Evolutionary conservation across 2,329 filamentous ascomycete genomes (phyloP), one percentile per base, ranked within the genome.

Genomic region (Trichophyton equinum): DNA sequence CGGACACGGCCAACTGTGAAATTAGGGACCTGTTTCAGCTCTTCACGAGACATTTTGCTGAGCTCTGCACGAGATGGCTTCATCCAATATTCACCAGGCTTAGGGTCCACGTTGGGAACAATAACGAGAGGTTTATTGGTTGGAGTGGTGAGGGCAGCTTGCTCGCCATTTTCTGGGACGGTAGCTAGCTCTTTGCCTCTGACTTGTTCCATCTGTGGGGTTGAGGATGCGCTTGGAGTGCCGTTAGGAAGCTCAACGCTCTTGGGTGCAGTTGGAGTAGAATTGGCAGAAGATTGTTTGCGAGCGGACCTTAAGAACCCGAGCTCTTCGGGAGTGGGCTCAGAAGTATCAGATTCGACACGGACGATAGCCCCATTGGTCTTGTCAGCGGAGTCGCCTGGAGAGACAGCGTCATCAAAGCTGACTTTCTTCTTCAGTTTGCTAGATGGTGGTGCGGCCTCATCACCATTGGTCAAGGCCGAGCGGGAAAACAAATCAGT

Each of bases 11-110:
- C 94, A 55, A 97, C 88, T 3, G 83, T 85, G 68, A 97, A 90
- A 67, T 85, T 81, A 6, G 79, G 76, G 25, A 97, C 83, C 64
- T 83, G 84, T 72, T 87, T 84, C 58, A 89, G 85, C 75, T 96
- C 85, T 62, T 88, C 81, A 46, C 87, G 85, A 70, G 86, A 88
- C 87, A 97, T 87, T 64, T 82, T 83, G 70, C 83, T 82, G 60
- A 99, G 81, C 65, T 94, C 86, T 4, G 87, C 84, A 62, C 86
- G 78, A 7, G 82, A 81, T 0, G 94, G 94, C 57, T 80, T 82
- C 82, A 90, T 95, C 86, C 87, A 97, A 76, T 99, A 99, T 7
- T 84, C 79, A 59, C 91, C 92, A 22, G 85, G 82, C 53, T 82
- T 79, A 27, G 80, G 80, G 64, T 83, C 81, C 20, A 64, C 58